Percentiles rank a stretch among this genome's conserved stretches.
Conservation (phyloP, 2,329 filamentous ascomycete genomes). For the Diaporthe humulicola region DNA sequence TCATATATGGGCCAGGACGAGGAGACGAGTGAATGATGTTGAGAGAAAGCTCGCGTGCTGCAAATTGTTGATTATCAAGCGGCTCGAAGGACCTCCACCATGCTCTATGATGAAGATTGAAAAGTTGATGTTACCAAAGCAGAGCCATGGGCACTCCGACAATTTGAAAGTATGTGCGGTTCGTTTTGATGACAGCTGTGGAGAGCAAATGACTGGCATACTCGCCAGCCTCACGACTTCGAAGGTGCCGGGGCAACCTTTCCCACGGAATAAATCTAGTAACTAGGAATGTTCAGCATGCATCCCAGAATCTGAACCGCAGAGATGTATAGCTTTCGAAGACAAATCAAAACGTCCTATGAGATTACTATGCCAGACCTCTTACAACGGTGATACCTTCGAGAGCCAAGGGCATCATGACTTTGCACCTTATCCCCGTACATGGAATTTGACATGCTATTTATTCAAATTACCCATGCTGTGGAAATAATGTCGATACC, state of each 20-base stretch:
- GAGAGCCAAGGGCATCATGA: background rate
- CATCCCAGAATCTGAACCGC: background rate
- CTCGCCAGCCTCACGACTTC: background rate
- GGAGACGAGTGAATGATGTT: background rate
- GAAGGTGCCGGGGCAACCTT: background rate
- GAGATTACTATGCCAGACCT: background rate
- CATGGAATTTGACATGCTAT: background rate
- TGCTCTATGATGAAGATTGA: background rate
- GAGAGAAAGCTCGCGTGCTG: background rate
- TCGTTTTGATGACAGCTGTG: too few relatives aligned
- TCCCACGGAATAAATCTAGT: background rate
- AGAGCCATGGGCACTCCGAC: background rate
- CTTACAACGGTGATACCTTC: background rate
- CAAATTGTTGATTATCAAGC: background rate
- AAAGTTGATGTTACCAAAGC: background rate
- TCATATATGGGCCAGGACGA: background rate
- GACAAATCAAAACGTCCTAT: background rate
- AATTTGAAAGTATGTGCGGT: background rate
- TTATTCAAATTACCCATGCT: background rate
- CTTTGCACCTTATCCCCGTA: background rate
- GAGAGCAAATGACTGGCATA: too few relatives aligned
- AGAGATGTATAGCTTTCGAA: background rate
- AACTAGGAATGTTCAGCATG: too few relatives aligned
- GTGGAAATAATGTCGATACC: background rate
- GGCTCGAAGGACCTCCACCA: background rate